phyloP scores from a whole-genome alignment of 2,329 filamentous ascomycete species.

The Ceratocystis ficicola region DNA sequence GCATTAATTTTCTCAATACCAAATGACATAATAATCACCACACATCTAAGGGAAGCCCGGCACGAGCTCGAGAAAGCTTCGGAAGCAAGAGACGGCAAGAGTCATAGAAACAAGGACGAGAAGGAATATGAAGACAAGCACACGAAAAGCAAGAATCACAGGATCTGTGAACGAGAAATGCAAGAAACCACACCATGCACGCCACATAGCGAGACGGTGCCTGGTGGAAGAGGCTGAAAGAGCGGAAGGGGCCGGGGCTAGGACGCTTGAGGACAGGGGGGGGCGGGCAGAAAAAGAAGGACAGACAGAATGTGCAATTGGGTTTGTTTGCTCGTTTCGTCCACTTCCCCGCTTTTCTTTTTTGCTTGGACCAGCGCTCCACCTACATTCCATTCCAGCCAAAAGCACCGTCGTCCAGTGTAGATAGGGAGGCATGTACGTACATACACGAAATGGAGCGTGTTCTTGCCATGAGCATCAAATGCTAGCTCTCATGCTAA shows the following conservation, averaged over 20 bases:
- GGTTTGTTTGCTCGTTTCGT: background rate
- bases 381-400: background rate
- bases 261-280: background rate
- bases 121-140: background rate
- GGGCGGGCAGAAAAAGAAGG: background rate
- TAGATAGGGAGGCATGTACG: background rate
- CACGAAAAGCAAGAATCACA: conserved; percentile 1
- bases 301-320: background rate
- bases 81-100: background rate
- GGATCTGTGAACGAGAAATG: conserved; percentile 12
- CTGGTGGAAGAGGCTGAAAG: conserved; percentile 7
- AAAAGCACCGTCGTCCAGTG: background rate
- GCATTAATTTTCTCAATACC: conserved; percentile 5
- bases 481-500: background rate
- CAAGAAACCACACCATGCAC: conserved; percentile 10
- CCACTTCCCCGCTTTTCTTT: background rate
- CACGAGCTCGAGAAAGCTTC: background rate
- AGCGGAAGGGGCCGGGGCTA: conserved; percentile 8
- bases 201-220: conserved; percentile 8
- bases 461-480: background rate
- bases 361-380: background rate
- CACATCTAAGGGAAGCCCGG: background rate
- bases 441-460: background rate
- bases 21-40: conserved; percentile 10
- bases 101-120: background rate